A percentile compares a stretch with the other conserved stretches of the same genome.
Evolutionary conservation across 73 alveolate genomes (phyloP).

Genomic region (Blepharisma stoltei): DNA sequence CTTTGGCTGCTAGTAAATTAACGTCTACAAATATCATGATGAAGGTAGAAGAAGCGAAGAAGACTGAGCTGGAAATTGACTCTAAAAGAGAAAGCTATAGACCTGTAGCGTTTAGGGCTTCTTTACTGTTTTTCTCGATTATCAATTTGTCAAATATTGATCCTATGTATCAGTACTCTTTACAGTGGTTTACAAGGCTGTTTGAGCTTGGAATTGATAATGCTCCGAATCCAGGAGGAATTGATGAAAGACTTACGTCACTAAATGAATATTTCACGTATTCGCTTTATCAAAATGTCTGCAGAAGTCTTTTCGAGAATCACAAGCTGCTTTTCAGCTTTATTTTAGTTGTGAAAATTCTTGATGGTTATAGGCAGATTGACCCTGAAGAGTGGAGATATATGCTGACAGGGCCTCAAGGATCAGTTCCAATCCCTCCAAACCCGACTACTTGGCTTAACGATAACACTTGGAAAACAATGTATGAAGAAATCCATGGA

Average conservation of each 20-base stretch:
- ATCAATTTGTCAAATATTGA: constrained; percentile 96
- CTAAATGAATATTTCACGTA: constrained; percentile 95
- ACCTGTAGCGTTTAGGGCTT: constrained; percentile 98
- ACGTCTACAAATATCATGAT: constrained; percentile 94
- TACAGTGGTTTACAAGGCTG: constrained; percentile 98
- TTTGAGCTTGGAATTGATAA: constrained; percentile 97
- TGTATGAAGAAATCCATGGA: constrained; percentile 86
- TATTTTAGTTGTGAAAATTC: constrained; percentile 88
- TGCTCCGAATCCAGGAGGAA: constrained; percentile 93
- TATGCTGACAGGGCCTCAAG: constrained; percentile 97
- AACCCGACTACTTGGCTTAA: constrained; percentile 98
- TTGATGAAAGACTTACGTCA: constrained; percentile 86
- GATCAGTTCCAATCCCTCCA: constrained; percentile 80
- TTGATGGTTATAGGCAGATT: constrained; percentile 71
- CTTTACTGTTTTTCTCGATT: constrained; percentile 97
- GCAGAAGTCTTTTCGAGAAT: constrained; percentile 97
- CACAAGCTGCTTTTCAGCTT: constrained; percentile 97
- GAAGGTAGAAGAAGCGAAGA: constrained; percentile 94
- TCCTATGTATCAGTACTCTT: constrained; percentile 99
- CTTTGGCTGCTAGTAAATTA: constrained; percentile 91
- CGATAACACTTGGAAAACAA: constrained; percentile 96
- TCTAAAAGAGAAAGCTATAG: constrained; percentile 97
- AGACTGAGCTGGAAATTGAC: constrained; percentile 95
- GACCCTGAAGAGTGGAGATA: constrained; percentile 79
- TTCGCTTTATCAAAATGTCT: constrained; percentile 96